Evolutionary conservation across 805 yeast species (phyloP).

Genomic region (Yamadazyma nakazawae): DNA sequence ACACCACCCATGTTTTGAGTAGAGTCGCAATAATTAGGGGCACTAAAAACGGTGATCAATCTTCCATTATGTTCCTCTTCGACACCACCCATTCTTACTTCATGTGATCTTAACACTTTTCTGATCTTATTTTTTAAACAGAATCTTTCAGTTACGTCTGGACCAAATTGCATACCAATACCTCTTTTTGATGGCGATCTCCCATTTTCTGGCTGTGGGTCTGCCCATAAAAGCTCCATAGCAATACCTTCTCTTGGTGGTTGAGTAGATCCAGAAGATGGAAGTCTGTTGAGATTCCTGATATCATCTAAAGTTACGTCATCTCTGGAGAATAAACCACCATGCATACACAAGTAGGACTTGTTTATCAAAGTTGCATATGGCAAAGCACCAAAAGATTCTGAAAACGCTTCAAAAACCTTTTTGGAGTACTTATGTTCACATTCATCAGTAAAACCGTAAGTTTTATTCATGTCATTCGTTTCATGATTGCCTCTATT

Average conservation of each 20-base stretch:
- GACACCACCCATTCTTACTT: constrained; percentile 89
- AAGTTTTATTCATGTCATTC: constrained; percentile 92
- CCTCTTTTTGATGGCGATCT: constrained; percentile 91
- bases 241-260: constrained; percentile 91
- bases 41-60: constrained; percentile 92
- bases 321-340: constrained; percentile 86
- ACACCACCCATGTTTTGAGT: constrained; percentile 91
- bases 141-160: constrained; percentile 83
- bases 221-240: constrained; percentile 97
- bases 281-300: constrained; percentile 65
- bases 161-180: constrained; percentile 94
- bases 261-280: constrained; percentile 50
- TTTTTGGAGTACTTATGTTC: constrained; percentile 82
- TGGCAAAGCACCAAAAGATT: constrained; percentile 83
- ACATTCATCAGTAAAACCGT: constrained; percentile 96
- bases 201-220: constrained; percentile 80
- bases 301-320: constrained; percentile 70
- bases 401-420: constrained; percentile 77
- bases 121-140: constrained; percentile 67
- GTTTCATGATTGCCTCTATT: constrained; percentile 98
- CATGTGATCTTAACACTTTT: constrained; percentile 90
- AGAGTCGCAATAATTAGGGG: constrained; percentile 95
- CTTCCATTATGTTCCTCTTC: constrained; percentile 83
- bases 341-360: constrained; percentile 88
- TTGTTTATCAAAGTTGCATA: constrained; percentile 77